Evolutionary conservation across 2,329 filamentous ascomycete genomes (phyloP).

Genomic region (Aspergillus arachidicola): DNA sequence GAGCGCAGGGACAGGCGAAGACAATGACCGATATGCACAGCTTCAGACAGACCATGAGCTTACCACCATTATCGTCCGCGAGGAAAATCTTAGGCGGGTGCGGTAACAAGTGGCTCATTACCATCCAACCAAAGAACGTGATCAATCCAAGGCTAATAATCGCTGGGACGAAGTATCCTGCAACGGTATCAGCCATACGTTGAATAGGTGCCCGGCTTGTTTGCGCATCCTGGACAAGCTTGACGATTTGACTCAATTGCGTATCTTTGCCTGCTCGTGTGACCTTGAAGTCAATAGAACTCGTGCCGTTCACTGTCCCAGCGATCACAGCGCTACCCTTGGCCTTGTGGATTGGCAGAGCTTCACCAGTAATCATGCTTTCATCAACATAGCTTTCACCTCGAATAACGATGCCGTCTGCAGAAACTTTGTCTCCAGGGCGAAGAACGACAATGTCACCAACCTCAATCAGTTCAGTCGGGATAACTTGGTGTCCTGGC

Average conservation of each 20-base stretch:
- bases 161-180: slow-evolving; percentile 89
- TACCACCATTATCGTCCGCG: slow-evolving; percentile 78
- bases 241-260: slow-evolving; percentile 96
- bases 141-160: slow-evolving; percentile 81
- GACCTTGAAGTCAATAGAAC: slow-evolving; percentile 87
- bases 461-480: slow-evolving; percentile 91
- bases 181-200: slow-evolving; percentile 83
- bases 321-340: slow-evolving; percentile 80
- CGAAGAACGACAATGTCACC: slow-evolving; percentile 91
- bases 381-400: slow-evolving; percentile 95
- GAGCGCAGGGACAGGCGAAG: slow-evolving; percentile 93
- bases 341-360: slow-evolving; percentile 90
- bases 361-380: slow-evolving; percentile 97
- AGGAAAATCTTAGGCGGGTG: slow-evolving; percentile 89
- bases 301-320: slow-evolving; percentile 92
- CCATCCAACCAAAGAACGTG: slow-evolving; percentile 92
- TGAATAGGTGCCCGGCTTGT: slow-evolving; percentile 94
- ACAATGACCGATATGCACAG: slow-evolving; percentile 98
- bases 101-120: slow-evolving; percentile 81
- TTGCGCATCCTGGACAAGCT: slow-evolving; percentile 96
- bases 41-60: slow-evolving; percentile 94
- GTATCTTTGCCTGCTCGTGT: slow-evolving; percentile 92
- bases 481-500: slow-evolving; percentile 77
- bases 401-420: slow-evolving; percentile 82
- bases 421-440: slow-evolving; percentile 94